Evolutionary conservation across 2,329 filamentous ascomycete species (phyloP).

Genomic region (Pseudocercospora fuligena): DNA sequence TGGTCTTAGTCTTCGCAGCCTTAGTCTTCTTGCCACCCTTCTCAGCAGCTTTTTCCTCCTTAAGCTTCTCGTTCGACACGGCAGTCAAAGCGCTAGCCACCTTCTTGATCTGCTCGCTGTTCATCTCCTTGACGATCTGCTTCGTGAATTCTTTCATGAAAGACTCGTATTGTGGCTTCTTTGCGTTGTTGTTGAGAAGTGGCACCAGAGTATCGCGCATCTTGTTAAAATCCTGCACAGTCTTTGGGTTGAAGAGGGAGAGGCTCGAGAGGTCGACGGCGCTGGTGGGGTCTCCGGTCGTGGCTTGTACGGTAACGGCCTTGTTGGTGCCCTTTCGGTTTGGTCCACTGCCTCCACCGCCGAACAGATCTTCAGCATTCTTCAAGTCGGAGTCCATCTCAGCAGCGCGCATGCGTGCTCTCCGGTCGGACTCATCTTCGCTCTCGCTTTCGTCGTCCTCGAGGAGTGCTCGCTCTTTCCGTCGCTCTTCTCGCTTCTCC

Average conservation of each 20-base stretch:
- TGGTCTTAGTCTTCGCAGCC: constrained; percentile 93
- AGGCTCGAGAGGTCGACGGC: constrained; percentile 81
- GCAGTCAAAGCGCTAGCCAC: constrained; percentile 85
- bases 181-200: constrained; percentile 72
- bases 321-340: constrained; percentile 72
- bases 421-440: constrained; percentile 73
- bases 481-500: constrained; percentile 68
- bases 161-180: constrained; percentile 87
- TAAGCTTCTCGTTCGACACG: constrained; percentile 96
- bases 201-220: constrained; percentile 80
- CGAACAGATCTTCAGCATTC: constrained; percentile 91
- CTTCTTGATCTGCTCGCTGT: constrained; percentile 96
- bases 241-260: constrained; percentile 84
- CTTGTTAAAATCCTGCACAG: constrained; percentile 82
- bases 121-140: constrained; percentile 82
- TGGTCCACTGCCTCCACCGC: constrained; percentile 70
- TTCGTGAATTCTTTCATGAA: constrained; percentile 93
- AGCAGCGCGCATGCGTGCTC: constrained; percentile 74
- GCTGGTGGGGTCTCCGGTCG: constrained; percentile 69
- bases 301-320: constrained; percentile 70
- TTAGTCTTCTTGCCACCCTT: constrained; percentile 97
- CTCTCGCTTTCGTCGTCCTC: constrained; percentile 64
- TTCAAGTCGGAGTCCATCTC: constrained; percentile 88
- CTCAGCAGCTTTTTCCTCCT: constrained; percentile 92
- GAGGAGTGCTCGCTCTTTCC: constrained; percentile 62